Conservation (phyloP, 495 filamentous ascomycete genomes). For the Staphylotrichum tortipilum region DNA sequence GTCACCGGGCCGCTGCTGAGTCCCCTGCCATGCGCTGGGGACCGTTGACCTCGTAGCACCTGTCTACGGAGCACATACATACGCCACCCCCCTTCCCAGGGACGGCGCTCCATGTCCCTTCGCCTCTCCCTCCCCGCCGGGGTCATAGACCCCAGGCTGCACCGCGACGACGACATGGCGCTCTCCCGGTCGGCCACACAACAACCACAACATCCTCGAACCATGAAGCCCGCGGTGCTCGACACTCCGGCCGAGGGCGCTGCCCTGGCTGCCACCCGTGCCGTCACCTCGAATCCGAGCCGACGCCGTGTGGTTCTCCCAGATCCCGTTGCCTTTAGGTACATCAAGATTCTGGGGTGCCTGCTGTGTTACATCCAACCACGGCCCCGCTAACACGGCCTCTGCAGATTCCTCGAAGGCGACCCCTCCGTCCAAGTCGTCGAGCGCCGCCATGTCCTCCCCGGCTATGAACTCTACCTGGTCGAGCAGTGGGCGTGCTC, state of each 20-base stretch:
- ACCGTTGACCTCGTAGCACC: too few relatives aligned
- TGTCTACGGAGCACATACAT: too few relatives aligned
- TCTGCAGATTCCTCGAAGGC: slow-evolving; percentile 70
- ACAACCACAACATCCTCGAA: slow-evolving; percentile 6
- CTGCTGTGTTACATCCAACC: too few relatives aligned
- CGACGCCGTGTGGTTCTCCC: slow-evolving; percentile 55
- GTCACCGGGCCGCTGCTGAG: too few relatives aligned
- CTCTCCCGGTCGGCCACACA: slow-evolving; percentile 19
- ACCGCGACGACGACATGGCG: slow-evolving; percentile 27
- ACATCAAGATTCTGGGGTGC: too few relatives aligned
- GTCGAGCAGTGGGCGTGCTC: slow-evolving; percentile 99
- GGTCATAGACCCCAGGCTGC: slow-evolving; percentile 21
- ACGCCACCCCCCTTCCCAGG: too few relatives aligned
- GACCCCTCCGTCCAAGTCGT: slow-evolving; percentile 71
- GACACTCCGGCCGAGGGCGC: slow-evolving; percentile 8
- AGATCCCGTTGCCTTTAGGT: slow-evolving; percentile 64
- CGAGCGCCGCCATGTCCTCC: slow-evolving; percentile 55
- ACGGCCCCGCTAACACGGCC: neutral
- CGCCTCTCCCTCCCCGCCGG: slow-evolving; percentile 18
- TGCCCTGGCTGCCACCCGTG: slow-evolving; percentile 6
- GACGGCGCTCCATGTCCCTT: slow-evolving; percentile 24
- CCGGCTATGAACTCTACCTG: slow-evolving; percentile 87
- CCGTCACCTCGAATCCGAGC: slow-evolving; percentile 14
- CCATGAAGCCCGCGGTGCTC: slow-evolving; percentile 6
- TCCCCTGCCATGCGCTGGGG: neutral